Evolutionary conservation across 345 rosid genomes (phyloP).

Genomic region (Euphorbia lathyris): DNA sequence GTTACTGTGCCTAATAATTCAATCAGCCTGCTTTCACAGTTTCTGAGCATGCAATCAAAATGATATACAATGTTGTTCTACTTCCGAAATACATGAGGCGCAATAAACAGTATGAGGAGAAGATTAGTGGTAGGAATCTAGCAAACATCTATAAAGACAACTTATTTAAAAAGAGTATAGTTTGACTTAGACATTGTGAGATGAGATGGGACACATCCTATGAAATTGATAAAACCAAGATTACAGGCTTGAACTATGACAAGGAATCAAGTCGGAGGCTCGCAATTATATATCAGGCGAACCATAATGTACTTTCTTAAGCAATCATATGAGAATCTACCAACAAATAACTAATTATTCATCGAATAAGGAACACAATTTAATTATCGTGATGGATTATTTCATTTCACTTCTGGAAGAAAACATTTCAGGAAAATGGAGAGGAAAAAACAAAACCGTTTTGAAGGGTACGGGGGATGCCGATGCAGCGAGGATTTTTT

Average conservation of each 20-base stretch:
- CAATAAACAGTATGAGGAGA: neutral
- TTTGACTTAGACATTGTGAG: too few relatives aligned
- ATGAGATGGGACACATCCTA: neutral
- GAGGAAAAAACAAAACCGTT: slow-evolving; percentile 12
- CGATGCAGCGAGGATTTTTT: slow-evolving; percentile 65
- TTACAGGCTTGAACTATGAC: neutral
- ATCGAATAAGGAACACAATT: neutral
- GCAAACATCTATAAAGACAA: neutral
- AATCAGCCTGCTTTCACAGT: neutral
- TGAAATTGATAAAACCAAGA: neutral
- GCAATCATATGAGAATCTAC: neutral
- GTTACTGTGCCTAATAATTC: neutral
- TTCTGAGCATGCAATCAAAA: neutral
- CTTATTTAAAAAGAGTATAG: neutral
- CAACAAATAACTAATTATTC: neutral
- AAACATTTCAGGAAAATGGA: neutral
- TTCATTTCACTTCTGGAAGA: too few relatives aligned
- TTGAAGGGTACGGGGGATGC: slow-evolving; percentile 56
- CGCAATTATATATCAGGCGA: too few relatives aligned
- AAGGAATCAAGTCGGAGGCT: too few relatives aligned
- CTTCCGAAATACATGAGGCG: neutral
- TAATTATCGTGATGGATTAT: neutral
- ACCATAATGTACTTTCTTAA: too few relatives aligned
- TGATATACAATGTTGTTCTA: neutral
- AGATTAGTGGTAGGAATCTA: neutral